A percentile compares a stretch with the other conserved stretches of the same genome.
Evolutionary conservation across 305 asterid species (phyloP).

Genomic region (Ruellia speciosa): DNA sequence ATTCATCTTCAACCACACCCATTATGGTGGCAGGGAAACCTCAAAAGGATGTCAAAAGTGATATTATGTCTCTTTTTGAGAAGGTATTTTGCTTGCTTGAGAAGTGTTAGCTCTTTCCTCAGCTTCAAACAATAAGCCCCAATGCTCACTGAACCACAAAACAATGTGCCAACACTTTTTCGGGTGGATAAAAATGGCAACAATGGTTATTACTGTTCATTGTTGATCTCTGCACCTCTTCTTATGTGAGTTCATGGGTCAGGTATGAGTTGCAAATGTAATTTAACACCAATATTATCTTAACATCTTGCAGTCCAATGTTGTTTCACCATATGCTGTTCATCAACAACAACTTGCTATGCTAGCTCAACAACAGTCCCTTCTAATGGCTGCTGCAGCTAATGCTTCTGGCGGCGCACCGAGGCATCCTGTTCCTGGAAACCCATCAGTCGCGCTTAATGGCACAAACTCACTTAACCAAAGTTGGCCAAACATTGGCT

Average conservation of each 20-base stretch:
- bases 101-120: neutral
- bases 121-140: neutral
- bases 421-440: slow-evolving; percentile 43
- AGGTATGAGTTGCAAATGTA: neutral
- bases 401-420: slow-evolving; percentile 50
- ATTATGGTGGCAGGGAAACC: slow-evolving; percentile 38
- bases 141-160: neutral
- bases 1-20: slow-evolving; percentile 53
- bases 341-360: slow-evolving; percentile 95
- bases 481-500: slow-evolving; percentile 61
- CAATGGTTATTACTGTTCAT: neutral
- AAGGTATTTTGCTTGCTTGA: slow-evolving; percentile 50
- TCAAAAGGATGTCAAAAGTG: slow-evolving; percentile 70
- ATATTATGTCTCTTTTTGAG: slow-evolving; percentile 96
- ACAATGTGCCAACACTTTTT: no score
- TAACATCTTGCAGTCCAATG: slow-evolving; percentile 57
- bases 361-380: slow-evolving; percentile 91
- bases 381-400: slow-evolving; percentile 88
- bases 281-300: neutral
- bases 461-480: slow-evolving; percentile 50
- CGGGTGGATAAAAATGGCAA: no score
- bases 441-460: slow-evolving; percentile 41
- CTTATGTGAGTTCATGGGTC: neutral
- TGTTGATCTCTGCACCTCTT: slow-evolving; percentile 7
- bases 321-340: slow-evolving; percentile 69